phyloP scores from a whole-genome alignment of 139 green algal genomes.

The Chlorella sp. region DNA sequence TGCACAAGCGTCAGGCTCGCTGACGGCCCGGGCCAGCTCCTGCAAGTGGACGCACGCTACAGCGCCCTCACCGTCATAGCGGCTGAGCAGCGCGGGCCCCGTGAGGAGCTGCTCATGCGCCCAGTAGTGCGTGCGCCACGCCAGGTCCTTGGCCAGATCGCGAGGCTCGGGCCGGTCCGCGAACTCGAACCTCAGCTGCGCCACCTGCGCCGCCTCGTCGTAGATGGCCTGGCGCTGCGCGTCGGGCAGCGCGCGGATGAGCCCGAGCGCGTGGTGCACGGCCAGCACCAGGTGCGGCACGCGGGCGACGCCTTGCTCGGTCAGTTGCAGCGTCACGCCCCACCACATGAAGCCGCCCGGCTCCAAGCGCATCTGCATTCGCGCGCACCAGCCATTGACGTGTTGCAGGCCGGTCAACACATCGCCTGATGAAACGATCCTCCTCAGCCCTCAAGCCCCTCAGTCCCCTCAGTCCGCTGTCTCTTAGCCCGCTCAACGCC shows the following conservation, averaged over 20 bases:
- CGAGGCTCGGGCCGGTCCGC: constrained; percentile 9
- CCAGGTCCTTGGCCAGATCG: constrained; percentile 24
- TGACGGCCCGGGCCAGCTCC: neutral
- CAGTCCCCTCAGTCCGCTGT: no score
- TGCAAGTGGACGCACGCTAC: neutral
- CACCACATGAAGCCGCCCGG: constrained; percentile 40
- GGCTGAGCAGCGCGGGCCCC: constrained; percentile 16
- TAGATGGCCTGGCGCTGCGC: neutral
- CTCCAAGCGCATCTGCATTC: constrained; percentile 10
- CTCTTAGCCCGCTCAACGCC: no score
- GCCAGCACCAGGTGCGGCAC: constrained; percentile 18
- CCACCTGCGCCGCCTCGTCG: constrained; percentile 13
- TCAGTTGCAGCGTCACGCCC: constrained; percentile 33
- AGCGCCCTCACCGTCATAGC: constrained; percentile 20
- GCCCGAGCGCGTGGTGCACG: constrained; percentile 19
- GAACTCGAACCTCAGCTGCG: constrained; percentile 20
- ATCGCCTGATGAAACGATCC: no score
- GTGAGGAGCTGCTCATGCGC: constrained; percentile 15
- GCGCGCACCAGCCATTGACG: no score
- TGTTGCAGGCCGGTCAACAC: no score
- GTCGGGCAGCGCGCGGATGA: neutral
- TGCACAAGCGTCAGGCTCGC: no score
- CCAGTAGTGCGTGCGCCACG: constrained; percentile 26
- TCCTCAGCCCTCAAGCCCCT: no score
- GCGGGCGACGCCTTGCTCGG: constrained; percentile 16